phyloP scores from a whole-genome alignment of 2,329 filamentous ascomycete genomes.

The Macrophomina phaseolina region DNA sequence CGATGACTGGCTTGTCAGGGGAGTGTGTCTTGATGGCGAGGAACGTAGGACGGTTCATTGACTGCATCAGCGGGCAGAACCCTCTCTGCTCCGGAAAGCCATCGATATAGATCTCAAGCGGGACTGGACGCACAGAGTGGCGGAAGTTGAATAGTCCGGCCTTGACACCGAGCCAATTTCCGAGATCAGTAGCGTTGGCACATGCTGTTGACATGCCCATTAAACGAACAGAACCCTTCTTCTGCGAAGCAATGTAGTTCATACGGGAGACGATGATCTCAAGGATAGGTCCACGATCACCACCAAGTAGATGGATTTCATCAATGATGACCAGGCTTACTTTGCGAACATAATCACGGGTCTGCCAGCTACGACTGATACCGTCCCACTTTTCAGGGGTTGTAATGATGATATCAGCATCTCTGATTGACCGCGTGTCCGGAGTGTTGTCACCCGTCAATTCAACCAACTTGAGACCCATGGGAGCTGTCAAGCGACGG shows the following conservation, averaged over 20 bases:
- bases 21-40: constrained; percentile 96
- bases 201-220: constrained; percentile 99
- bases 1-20: constrained; percentile 95
- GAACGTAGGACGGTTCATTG: constrained; percentile 97
- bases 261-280: constrained; percentile 94
- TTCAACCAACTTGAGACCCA: constrained; percentile 91
- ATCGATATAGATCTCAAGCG: constrained; percentile 95
- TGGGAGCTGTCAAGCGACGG: constrained; percentile 75
- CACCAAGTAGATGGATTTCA: constrained; percentile 96
- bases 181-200: constrained; percentile 91
- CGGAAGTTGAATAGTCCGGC: constrained; percentile 95
- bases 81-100: constrained; percentile 94
- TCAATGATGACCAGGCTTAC: constrained; percentile 98
- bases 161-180: constrained; percentile 96
- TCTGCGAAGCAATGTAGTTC: constrained; percentile 98
- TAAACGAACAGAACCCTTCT: constrained; percentile 84
- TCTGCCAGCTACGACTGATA: constrained; percentile 98
- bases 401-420: constrained; percentile 97
- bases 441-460: constrained; percentile 98
- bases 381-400: constrained; percentile 99
- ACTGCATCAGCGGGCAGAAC: constrained; percentile 98
- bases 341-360: constrained; percentile 91
- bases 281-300: constrained; percentile 94
- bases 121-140: constrained; percentile 94
- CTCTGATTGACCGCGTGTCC: constrained; percentile 91